Conservation (phyloP, 441 rosid species). For the Gossypium davidsonii region DNA sequence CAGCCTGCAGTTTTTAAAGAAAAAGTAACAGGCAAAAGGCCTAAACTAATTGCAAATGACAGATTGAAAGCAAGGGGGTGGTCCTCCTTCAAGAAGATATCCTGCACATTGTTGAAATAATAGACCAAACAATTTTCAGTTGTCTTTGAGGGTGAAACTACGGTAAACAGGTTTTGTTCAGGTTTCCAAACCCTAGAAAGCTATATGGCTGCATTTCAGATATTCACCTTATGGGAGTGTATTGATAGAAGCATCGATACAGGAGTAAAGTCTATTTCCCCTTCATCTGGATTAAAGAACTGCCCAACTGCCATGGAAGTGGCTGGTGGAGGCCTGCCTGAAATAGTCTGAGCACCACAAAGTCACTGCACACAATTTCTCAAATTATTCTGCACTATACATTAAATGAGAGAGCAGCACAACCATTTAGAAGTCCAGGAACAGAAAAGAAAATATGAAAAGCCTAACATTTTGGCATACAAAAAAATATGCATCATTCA, state of each 20-base stretch:
- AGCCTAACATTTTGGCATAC: neutral
- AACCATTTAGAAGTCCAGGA: conserved; percentile 4
- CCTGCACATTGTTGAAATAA: conserved; percentile 44
- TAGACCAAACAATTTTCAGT: conserved; percentile 10
- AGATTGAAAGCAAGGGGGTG: conserved; percentile 84
- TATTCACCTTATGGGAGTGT: conserved; percentile 64
- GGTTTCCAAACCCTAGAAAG: conserved; percentile 10
- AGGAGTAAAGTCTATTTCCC: conserved; percentile 58
- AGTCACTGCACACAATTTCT: conserved; percentile 27
- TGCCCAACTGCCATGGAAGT: conserved; percentile 98
- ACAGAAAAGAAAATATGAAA: neutral
- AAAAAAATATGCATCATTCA: neutral
- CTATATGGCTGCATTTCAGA: conserved; percentile 10
- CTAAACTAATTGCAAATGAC: conserved; percentile 75
- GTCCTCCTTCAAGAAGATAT: conserved; percentile 66
- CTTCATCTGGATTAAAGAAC: conserved; percentile 83
- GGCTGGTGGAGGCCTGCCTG: conserved; percentile 96
- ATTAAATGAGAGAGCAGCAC: conserved; percentile 3
- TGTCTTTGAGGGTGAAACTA: conserved; percentile 8
- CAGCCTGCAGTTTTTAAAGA: conserved; percentile 77
- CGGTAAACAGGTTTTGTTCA: conserved; percentile 13
- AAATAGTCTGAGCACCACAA: conserved; percentile 58
- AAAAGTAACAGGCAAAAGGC: conserved; percentile 69
- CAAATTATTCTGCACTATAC: conserved; percentile 12
- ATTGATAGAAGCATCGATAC: conserved; percentile 57